Percentiles rank a stretch among this genome's conserved stretches.
phyloP scores from a whole-genome alignment of 2,329 filamentous ascomycete species.

The Epicoccum nigrum region DNA sequence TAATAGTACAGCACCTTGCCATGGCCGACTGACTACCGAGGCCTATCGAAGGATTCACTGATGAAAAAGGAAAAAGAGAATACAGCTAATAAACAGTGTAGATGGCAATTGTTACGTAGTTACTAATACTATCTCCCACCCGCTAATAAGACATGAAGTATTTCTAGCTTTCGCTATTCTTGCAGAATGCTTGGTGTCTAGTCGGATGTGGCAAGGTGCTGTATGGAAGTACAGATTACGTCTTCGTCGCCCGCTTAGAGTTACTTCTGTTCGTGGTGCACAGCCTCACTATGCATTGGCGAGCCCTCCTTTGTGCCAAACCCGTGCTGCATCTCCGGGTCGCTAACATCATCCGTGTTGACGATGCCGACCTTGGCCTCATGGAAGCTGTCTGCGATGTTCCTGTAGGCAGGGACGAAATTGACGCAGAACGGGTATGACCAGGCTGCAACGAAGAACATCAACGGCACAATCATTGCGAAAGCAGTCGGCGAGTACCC shows the following conservation, averaged over 20 bases:
- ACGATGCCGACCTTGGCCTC: slow-evolving; percentile 55
- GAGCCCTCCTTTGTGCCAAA: slow-evolving; percentile 19
- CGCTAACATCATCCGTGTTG: slow-evolving; percentile 33
- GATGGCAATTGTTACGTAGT: too few species aligned
- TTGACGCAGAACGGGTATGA: slow-evolving; percentile 60
- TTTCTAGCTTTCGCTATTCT: too few species aligned
- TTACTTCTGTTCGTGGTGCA: slow-evolving; percentile 19
- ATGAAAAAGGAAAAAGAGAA: too few species aligned
- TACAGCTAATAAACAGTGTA: too few species aligned
- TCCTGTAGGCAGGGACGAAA: slow-evolving; percentile 68
- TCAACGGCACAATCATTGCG: slow-evolving; percentile 70
- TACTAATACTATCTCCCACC: too few species aligned
- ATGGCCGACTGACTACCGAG: too few species aligned
- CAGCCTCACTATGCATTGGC: slow-evolving; percentile 22
- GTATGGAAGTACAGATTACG: neutral
- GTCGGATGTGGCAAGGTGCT: too few species aligned
- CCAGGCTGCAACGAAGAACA: slow-evolving; percentile 56
- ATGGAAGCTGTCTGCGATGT: slow-evolving; percentile 64
- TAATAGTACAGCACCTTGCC: too few species aligned
- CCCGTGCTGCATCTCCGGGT: slow-evolving; percentile 35
- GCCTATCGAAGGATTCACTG: too few species aligned
- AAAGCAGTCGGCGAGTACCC: slow-evolving; percentile 57
- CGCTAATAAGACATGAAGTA: too few species aligned
- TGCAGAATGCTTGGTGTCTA: too few species aligned
- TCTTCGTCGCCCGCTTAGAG: neutral